Evolutionary conservation across 371 early-diverging fungal genomes (phyloP).

Genomic region (Rhizopus delemar): DNA sequence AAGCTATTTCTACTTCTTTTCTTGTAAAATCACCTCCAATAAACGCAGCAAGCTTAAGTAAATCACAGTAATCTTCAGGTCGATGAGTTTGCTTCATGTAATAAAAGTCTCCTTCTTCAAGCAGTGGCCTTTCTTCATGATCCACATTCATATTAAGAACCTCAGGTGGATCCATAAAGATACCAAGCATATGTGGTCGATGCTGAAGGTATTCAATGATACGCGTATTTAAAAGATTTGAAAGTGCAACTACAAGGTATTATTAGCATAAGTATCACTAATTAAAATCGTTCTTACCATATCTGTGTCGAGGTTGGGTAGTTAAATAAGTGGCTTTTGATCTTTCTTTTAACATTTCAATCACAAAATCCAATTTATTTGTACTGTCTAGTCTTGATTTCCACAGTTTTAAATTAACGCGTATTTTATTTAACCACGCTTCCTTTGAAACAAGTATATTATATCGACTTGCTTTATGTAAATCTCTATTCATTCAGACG

Average conservation of each 20-base stretch:
- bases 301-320: neutral
- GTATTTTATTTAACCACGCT: constrained; percentile 3
- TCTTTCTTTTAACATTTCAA: constrained; percentile 5
- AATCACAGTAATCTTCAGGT: constrained; percentile 6
- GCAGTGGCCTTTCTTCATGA: neutral
- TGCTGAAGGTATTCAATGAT: neutral
- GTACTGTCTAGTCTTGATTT: constrained; percentile 2
- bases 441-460: constrained; percentile 4
- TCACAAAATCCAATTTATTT: constrained; percentile 5
- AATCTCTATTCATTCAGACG: neutral
- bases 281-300: neutral
- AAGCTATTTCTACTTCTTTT: neutral
- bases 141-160: neutral
- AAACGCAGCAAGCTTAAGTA: constrained; percentile 1
- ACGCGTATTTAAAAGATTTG: neutral
- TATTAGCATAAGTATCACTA: neutral
- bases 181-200: neutral
- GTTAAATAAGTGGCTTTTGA: neutral
- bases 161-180: neutral
- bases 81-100: neutral
- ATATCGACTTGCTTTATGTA: constrained; percentile 2
- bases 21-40: constrained; percentile 5
- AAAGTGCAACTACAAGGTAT: neutral
- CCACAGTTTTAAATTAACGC: constrained; percentile 8
- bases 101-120: constrained; percentile 4